These are phyloP conservation scores for Rhodofomes roseus DNA, from an alignment of 1,284 basidiomycete genomes.

Conservation along the genomic window DNA sequence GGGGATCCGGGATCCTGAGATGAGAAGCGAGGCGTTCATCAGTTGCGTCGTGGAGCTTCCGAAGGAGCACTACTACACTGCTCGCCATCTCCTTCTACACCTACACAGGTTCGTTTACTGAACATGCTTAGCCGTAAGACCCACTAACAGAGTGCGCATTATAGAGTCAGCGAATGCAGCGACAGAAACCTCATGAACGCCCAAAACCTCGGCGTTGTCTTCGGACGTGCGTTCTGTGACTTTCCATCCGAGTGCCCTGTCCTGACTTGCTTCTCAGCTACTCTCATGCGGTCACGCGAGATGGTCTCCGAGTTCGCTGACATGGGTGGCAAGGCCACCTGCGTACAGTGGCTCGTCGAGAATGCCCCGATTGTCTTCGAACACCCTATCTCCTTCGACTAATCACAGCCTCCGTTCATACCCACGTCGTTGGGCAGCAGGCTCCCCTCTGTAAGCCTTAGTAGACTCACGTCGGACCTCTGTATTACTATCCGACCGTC, in stretches of 20 bases:
- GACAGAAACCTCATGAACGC: constrained; percentile 91
- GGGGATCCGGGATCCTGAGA: constrained; percentile 59
- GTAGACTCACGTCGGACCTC: not conserved
- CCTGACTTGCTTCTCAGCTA: constrained; percentile 54
- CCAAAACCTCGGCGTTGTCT: constrained; percentile 97
- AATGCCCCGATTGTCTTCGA: constrained; percentile 71
- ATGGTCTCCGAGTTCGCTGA: constrained; percentile 90
- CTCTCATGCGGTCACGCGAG: constrained; percentile 87
- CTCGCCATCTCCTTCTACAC: constrained; percentile 83
- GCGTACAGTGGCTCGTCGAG: constrained; percentile 89
- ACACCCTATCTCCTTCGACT: constrained; percentile 6
- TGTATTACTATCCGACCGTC: constrained; percentile 9
- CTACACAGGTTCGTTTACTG: constrained; percentile 64
- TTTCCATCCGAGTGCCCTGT: not conserved
- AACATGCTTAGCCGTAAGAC: not conserved
- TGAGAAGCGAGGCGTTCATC: constrained; percentile 61
- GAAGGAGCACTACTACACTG: constrained; percentile 82
- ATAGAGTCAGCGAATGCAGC: constrained; percentile 65
- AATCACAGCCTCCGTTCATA: not conserved
- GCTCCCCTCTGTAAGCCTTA: not conserved
- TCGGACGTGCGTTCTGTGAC: constrained; percentile 78
- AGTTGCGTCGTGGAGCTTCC: constrained; percentile 81
- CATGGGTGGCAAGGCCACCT: constrained; percentile 93
- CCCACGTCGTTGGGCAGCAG: not conserved
- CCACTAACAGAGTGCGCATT: not conserved